These are phyloP conservation scores for Saposhnikovia divaricata DNA, from an alignment of 129 eudicot genomes.

Conservation along the genomic window DNA sequence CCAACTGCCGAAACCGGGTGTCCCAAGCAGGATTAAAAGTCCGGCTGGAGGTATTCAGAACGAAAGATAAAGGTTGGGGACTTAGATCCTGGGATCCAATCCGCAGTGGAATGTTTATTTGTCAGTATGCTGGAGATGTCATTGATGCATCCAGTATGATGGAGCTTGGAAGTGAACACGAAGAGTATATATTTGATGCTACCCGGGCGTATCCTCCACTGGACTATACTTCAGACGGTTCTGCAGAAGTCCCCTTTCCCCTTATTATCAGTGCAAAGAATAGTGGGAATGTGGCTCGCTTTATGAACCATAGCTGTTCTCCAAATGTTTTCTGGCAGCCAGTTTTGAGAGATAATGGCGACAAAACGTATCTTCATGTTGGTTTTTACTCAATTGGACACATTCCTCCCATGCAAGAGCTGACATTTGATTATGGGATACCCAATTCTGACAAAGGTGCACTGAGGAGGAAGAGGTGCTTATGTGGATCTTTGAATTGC, in stretches of 20 bases:
- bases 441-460: conserved; percentile 35
- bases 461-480: conserved; percentile 55
- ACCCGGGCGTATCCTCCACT: conserved; percentile 45
- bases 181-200: conserved; percentile 63
- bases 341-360: conserved; percentile 48
- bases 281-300: conserved; percentile 85
- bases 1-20: conserved; percentile 65
- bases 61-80: conserved; percentile 81
- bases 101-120: conserved; percentile 70
- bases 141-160: conserved; percentile 26
- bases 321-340: conserved; percentile 93
- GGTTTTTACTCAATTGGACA: conserved; percentile 73
- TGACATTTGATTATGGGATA: conserved; percentile 73
- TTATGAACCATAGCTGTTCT: conserved; percentile 91
- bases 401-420: conserved; percentile 93
- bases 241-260: conserved; percentile 48
- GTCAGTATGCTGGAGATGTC: conserved; percentile 87
- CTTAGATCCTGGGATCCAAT: conserved; percentile 92
- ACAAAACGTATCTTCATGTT: conserved; percentile 54
- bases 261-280: conserved; percentile 59
- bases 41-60: conserved; percentile 82
- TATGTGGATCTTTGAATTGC: conserved; percentile 70
- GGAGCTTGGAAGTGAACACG: conserved; percentile 33
- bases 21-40: conserved; percentile 63
- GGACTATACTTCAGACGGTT: conserved; percentile 27